These are phyloP conservation scores for Scheffersomyces titani DNA, from an alignment of 1,139 yeast species.

Conservation along the genomic window DNA sequence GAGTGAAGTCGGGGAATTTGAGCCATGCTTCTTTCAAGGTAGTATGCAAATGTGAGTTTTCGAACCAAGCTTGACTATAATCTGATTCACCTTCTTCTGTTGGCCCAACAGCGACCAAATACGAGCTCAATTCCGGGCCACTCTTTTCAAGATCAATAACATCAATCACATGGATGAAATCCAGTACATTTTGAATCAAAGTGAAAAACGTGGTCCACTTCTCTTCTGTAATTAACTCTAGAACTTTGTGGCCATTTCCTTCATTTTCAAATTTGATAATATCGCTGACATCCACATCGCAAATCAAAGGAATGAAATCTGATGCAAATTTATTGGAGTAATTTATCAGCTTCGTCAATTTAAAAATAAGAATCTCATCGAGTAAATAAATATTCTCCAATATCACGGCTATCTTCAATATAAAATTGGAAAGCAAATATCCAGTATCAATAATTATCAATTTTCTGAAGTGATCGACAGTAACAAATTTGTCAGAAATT, in stretches of 20 bases:
- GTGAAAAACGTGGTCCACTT: slow-evolving; percentile 4
- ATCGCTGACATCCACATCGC: slow-evolving; percentile 8
- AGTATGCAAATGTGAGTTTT: slow-evolving; percentile 21
- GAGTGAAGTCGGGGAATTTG: slow-evolving; percentile 35
- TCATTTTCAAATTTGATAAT: neutral
- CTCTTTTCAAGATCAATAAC: slow-evolving; percentile 15
- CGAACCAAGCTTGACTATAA: slow-evolving; percentile 18
- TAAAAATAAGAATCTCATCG: slow-evolving; percentile 13
- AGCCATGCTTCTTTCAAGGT: slow-evolving; percentile 38
- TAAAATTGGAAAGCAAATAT: slow-evolving; percentile 3
- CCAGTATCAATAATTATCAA: neutral
- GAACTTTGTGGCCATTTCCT: slow-evolving; percentile 7
- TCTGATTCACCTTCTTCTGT: neutral
- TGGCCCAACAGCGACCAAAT: slow-evolving; percentile 6
- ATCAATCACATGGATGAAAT: slow-evolving; percentile 23
- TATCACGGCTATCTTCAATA: slow-evolving; percentile 1
- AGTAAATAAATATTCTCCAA: slow-evolving; percentile 10
- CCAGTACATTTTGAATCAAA: slow-evolving; percentile 9
- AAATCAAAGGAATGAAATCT: slow-evolving; percentile 12
- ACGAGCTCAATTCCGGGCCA: neutral
- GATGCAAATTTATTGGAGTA: neutral
- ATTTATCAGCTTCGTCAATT: slow-evolving; percentile 7
- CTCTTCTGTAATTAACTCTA: slow-evolving; percentile 8
- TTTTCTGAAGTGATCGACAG: neutral
- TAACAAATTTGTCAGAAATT: neutral